Percentiles rank a stretch among this genome's conserved stretches.
Evolutionary conservation across 176 grass and related monocot genomes (phyloP).

Genomic region (Triticum turgidum): DNA sequence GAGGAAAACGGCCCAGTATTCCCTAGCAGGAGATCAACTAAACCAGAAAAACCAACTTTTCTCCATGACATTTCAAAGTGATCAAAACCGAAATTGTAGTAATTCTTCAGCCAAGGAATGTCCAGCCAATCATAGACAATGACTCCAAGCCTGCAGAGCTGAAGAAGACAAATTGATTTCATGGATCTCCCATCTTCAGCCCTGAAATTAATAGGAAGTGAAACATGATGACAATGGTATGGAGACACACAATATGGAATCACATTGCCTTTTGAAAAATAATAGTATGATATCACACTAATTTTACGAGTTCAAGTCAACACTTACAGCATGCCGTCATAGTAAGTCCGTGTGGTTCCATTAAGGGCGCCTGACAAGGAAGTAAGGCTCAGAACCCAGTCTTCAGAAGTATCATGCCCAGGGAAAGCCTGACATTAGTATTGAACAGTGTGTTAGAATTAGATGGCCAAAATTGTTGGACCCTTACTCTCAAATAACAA

Average conservation of each 20-base stretch:
- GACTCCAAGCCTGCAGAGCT: constrained; percentile 83
- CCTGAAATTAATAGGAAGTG: constrained; percentile 41
- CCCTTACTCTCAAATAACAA: background rate
- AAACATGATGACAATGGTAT: background rate
- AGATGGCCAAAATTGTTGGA: background rate
- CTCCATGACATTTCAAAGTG: constrained; percentile 88
- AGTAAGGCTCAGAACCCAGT: constrained; percentile 94
- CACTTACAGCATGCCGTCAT: constrained; percentile 93
- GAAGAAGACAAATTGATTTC: constrained; percentile 83
- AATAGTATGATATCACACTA: background rate
- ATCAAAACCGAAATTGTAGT: constrained; percentile 97
- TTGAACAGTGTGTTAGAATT: constrained; percentile 22
- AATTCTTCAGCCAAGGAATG: constrained; percentile 88
- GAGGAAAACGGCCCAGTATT: constrained; percentile 78
- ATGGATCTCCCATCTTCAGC: constrained; percentile 82
- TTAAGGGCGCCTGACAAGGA: constrained; percentile 93
- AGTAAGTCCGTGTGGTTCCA: constrained; percentile 97
- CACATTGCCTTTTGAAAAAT: background rate
- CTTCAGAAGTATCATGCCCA: constrained; percentile 85
- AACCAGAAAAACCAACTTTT: constrained; percentile 70
- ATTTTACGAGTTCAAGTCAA: background rate
- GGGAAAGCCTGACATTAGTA: constrained; percentile 63
- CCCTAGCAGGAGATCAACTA: constrained; percentile 75
- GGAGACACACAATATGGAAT: background rate
- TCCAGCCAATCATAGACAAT: constrained; percentile 95